A percentile compares a stretch with the other conserved stretches of the same genome.
Evolutionary conservation across 257 asterid species (phyloP).

Genomic region (Primulina huaijiensis): DNA sequence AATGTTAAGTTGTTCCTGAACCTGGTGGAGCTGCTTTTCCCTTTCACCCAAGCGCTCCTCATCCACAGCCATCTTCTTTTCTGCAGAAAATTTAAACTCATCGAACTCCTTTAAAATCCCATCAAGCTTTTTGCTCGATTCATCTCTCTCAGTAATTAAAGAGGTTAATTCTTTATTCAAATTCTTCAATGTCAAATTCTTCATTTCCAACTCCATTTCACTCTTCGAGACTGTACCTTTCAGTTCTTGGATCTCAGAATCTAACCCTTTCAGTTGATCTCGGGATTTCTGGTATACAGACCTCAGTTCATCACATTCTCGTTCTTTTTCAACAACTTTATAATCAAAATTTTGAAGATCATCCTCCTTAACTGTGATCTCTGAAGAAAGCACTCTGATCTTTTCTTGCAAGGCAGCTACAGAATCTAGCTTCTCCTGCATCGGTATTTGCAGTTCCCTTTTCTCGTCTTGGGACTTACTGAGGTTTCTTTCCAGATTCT

Average conservation of each 20-base stretch:
- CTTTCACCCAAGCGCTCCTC: slow-evolving; percentile 47
- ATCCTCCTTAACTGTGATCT: slow-evolving; percentile 57
- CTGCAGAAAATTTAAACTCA: slow-evolving; percentile 40
- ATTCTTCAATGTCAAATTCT: slow-evolving; percentile 37
- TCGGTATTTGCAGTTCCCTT: slow-evolving; percentile 45
- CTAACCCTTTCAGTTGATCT: slow-evolving; percentile 39
- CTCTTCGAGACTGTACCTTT: slow-evolving; percentile 41
- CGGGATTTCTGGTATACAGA: slow-evolving; percentile 39
- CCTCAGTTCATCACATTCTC: slow-evolving; percentile 37
- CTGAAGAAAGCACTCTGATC: slow-evolving; percentile 46
- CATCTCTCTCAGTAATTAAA: slow-evolving; percentile 46
- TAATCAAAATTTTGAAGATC: slow-evolving; percentile 31
- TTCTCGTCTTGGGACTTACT: slow-evolving; percentile 40
- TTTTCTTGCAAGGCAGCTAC: slow-evolving; percentile 50
- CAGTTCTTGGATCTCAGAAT: slow-evolving; percentile 43
- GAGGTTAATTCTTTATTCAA: slow-evolving; percentile 39
- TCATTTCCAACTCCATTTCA: slow-evolving; percentile 51
- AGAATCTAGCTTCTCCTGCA: slow-evolving; percentile 52
- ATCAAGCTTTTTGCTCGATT: slow-evolving; percentile 37
- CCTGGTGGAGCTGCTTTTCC: slow-evolving; percentile 38
- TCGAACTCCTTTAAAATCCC: slow-evolving; percentile 38
- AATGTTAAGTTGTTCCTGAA: slow-evolving; percentile 48
- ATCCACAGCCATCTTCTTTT: slow-evolving; percentile 51
- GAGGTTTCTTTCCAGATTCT: slow-evolving; percentile 45
- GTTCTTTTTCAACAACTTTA: slow-evolving; percentile 45